A percentile compares a stretch with the other conserved stretches of the same genome.
Conservation (phyloP, 306 rosid genomes). For the Lupinus albus region DNA sequence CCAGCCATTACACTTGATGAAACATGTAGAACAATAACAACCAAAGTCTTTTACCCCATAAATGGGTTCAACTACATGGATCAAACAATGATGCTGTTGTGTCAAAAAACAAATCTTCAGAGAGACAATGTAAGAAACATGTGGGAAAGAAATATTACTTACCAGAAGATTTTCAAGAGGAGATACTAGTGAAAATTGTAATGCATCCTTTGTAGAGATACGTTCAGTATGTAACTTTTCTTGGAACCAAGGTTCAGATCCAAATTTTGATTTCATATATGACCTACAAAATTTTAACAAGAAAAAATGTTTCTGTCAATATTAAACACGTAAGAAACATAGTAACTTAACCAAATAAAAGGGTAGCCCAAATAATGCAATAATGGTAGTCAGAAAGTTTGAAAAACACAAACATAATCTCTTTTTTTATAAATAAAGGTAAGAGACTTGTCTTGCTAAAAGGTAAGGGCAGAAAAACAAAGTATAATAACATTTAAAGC, state of each 20-base stretch:
- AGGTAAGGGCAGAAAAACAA: not conserved
- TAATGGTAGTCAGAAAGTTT: not conserved
- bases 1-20: not conserved
- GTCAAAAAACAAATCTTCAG: no score
- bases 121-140: not conserved
- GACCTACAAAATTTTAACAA: conserved; percentile 50
- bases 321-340: not conserved
- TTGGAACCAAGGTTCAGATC: conserved; percentile 68
- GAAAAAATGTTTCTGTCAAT: conserved; percentile 3
- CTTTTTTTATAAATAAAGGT: no score
- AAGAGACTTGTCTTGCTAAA: not conserved
- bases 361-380: not conserved
- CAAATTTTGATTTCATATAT: conserved; percentile 62
- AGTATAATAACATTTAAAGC: not conserved
- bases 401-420: no score
- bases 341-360: conserved; percentile 21
- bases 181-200: conserved; percentile 54
- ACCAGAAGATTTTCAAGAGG: conserved; percentile 73
- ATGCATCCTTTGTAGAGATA: conserved; percentile 75
- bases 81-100: not conserved
- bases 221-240: conserved; percentile 45
- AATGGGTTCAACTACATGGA: not conserved
- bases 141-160: conserved; percentile 35
- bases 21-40: not conserved
- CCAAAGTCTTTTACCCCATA: not conserved